Percentiles rank a stretch among this genome's conserved stretches.
These are phyloP conservation scores for Wickerhamiella brachini DNA, from an alignment of 805 yeast species.

Conservation along the genomic window DNA sequence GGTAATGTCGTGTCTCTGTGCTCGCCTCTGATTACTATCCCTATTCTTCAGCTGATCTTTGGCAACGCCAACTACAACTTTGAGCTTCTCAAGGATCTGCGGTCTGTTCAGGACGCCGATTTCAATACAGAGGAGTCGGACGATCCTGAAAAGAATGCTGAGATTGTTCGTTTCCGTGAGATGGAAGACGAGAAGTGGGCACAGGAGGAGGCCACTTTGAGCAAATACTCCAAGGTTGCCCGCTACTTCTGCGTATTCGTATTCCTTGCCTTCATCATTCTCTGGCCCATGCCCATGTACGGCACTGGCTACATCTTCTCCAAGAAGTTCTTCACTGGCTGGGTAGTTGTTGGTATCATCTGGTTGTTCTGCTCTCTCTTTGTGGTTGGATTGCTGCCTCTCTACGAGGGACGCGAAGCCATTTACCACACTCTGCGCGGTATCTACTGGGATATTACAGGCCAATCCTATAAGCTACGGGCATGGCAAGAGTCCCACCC, in stretches of 20 bases:
- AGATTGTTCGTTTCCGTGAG: slow-evolving; percentile 9
- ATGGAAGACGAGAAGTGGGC: slow-evolving; percentile 3
- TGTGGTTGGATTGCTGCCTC: slow-evolving; percentile 53
- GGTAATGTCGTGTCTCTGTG: slow-evolving; percentile 77
- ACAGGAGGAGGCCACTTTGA: slow-evolving; percentile 37
- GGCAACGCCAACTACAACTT: slow-evolving; percentile 68
- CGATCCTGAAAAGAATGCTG: slow-evolving; percentile 3
- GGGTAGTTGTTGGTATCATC: slow-evolving; percentile 70
- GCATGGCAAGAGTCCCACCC: slow-evolving; percentile 69
- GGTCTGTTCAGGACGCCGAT: slow-evolving; percentile 37
- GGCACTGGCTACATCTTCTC: slow-evolving; percentile 68
- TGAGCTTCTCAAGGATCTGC: slow-evolving; percentile 43
- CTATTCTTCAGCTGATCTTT: slow-evolving; percentile 48
- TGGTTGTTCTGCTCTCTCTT: slow-evolving; percentile 50
- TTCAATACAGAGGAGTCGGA: not conserved
- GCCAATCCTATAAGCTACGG: slow-evolving; percentile 56
- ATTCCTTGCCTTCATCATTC: slow-evolving; percentile 47
- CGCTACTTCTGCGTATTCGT: slow-evolving; percentile 45
- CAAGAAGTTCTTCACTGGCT: slow-evolving; percentile 69
- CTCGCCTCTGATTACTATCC: slow-evolving; percentile 54
- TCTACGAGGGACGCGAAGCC: slow-evolving; percentile 60
- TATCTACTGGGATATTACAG: slow-evolving; percentile 72
- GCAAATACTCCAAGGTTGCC: slow-evolving; percentile 47
- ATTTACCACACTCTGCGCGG: slow-evolving; percentile 57
- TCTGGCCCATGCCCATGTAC: slow-evolving; percentile 95